Conservation (phyloP, 352 stramenopile species). For the Phytophthora kernoviae region DNA sequence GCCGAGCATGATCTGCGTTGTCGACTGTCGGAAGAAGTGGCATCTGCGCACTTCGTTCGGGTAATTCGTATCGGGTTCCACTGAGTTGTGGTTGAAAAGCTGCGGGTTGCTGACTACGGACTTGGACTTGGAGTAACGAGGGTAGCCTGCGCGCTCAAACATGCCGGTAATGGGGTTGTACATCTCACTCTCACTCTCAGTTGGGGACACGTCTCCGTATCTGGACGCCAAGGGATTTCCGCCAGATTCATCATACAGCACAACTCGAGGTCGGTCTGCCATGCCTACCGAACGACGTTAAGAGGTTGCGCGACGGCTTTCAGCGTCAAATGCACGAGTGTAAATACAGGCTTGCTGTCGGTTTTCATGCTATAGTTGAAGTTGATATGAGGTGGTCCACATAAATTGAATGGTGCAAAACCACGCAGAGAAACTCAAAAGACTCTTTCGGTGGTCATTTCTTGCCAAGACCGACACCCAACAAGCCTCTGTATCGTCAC, state of each 20-base stretch:
- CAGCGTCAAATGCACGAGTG: background rate
- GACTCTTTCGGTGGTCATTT: constrained; percentile 1
- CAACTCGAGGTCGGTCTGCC: constrained; percentile 18
- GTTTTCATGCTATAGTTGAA: constrained; percentile 23
- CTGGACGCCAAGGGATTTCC: constrained; percentile 13
- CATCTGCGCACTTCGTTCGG: constrained; percentile 24
- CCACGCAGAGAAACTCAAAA: background rate
- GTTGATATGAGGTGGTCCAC: constrained; percentile 19
- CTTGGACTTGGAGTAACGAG: constrained; percentile 28
- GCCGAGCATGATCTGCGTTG: constrained; percentile 48
- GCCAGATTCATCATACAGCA: constrained; percentile 24
- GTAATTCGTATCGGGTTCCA: constrained; percentile 25
- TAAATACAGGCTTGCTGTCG: background rate
- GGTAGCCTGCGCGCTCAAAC: constrained; percentile 23
- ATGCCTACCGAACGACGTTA: constrained; percentile 5
- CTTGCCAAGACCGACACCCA: constrained; percentile 7
- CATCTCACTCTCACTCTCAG: constrained; percentile 27
- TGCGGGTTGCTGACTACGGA: constrained; percentile 12
- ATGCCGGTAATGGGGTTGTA: constrained; percentile 32
- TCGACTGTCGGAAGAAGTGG: constrained; percentile 35
- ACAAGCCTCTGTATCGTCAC: constrained; percentile 4
- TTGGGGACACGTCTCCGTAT: constrained; percentile 30
- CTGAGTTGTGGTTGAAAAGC: constrained; percentile 11
- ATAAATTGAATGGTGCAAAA: constrained; percentile 10
- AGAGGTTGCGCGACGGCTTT: background rate